Base-by-base conservation (phyloP, 306 rosid species). In the Sesbania bispinosa region DNA sequence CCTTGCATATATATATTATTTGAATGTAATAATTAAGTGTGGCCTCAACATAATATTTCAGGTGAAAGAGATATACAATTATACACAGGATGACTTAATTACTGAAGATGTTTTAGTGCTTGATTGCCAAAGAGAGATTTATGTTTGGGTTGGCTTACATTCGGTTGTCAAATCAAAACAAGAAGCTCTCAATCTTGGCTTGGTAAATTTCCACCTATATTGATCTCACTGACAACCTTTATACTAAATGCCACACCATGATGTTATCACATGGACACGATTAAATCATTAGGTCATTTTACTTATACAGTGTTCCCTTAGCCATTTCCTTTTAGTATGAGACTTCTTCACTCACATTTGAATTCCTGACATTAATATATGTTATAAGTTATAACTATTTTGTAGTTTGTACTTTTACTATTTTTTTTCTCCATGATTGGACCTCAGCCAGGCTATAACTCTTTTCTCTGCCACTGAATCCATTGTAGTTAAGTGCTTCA, bases 61-160 rank as follows among this genome's bases (percentile, higher is more conserved):
- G 98, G 92, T 84, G 84, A 91, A 88, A 79, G 98, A 93, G 88
- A 77, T 90, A 68, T 90, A 85, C 94, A 93, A 85, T 67, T 90
- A 88, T 66, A 69, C 97, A 13, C 98, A 90, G 88, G 98, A 93
- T 60, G 98, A 93, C 82, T 82, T 93, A 57, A 73, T 87, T 53
- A 93, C 98, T 15, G 98, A 93, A 86, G 98, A 93, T 36, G 81
- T 87, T 62, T 79, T 93, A 52, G 79, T 88, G 67, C 98, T 93
- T 26, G 88, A 93, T 76, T 93, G 96, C 80, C 90, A 87, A 81
- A 83, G 68, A 54, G 98, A 93, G 88, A 76, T 93, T 74, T 87
- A 88, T 83, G 85, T 93, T 72, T 93, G 98, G 98, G 71, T 88
- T 59, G 98, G 98, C 73, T 71, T 85, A 69, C 97, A 81, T 60